Base-by-base conservation (phyloP, 2,329 filamentous ascomycete genomes). In the Paecilomyces variotii region DNA sequence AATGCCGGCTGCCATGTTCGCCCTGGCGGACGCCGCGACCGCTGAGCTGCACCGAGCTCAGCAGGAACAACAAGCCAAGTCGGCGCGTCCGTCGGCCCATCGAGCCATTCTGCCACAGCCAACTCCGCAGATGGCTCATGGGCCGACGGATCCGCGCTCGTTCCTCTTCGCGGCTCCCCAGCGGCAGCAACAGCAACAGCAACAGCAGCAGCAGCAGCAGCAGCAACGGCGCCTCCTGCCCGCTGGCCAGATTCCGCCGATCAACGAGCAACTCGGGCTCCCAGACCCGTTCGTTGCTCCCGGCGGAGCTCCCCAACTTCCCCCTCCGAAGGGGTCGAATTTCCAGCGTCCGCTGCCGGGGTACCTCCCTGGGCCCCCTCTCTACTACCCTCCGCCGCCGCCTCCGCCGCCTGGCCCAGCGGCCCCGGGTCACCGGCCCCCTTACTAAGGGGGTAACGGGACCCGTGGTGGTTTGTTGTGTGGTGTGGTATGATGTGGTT, bases 311-410 rank as follows among this genome's bases (percentile, higher is more conserved):
- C 69, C 70, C n/a, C 74, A 74, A 56, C 71, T 76, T 9, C 74
- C 74, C 12, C 72, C 73, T 19, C 74, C 72, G 5, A 71, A 69
- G n/a, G 71, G 72, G 11, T 72, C 74, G 4, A 69, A 71, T 56
- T 75, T 76, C 57, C 68, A 68, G 19, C 65, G 68, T 24, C 68
- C 68, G 12, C 59, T 69, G 19, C 70, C 70, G 5, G 67, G 65
- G 4, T 72, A 68, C 54, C 54, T 72, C 55, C 60, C 60, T 54
- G 57, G 57, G n/a, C 59, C 61, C 53, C 64, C 62, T 4, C 57
- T 68, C 24, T 70, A 68, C 55, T 68, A 66, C 57, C 62, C 64
- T 34, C 63, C 65, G 27, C 65, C 61, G 10, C 61, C 62, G 9
- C 66, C 56, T 50, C 54, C 35, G 25, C 55, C 55, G 39, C 55